These are phyloP conservation scores for Dactylellina haptotyla DNA, from an alignment of 2,329 filamentous ascomycete species.

Conservation along the genomic window DNA sequence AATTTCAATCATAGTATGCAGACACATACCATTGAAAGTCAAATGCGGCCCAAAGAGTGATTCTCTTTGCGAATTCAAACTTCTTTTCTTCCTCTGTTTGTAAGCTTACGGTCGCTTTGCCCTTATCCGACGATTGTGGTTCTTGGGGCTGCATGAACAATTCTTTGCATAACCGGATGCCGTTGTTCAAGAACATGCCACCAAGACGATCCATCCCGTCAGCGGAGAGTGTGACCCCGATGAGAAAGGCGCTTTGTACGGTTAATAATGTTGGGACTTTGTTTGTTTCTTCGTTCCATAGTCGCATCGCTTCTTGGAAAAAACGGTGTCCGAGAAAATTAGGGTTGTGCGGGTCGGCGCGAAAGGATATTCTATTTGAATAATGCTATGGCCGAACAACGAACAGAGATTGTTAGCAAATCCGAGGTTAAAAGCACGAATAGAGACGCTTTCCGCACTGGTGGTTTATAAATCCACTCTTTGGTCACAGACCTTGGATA, in stretches of 20 bases:
- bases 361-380: constrained; percentile 35
- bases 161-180: constrained; percentile 25
- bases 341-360: constrained; percentile 40
- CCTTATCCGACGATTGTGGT: background rate
- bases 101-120: background rate
- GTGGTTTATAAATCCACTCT: constrained; percentile 22
- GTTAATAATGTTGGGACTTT: constrained; percentile 29
- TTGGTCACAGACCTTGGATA: constrained; percentile 26
- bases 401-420: background rate
- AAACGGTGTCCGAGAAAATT: constrained; percentile 46
- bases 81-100: constrained; percentile 36
- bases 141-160: constrained; percentile 7
- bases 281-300: constrained; percentile 36
- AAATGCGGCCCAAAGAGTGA: constrained; percentile 40
- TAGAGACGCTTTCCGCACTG: constrained; percentile 19
- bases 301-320: constrained; percentile 45
- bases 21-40: constrained; percentile 28
- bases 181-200: constrained; percentile 45
- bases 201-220: constrained; percentile 46
- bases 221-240: constrained; percentile 30
- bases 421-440: background rate
- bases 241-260: constrained; percentile 36
- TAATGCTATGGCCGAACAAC: constrained; percentile 44
- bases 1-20: background rate
- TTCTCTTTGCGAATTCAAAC: constrained; percentile 30